Evolutionary conservation across 2,329 filamentous ascomycete species (phyloP).

Genomic region (Scolecobasidium constrictum): DNA sequence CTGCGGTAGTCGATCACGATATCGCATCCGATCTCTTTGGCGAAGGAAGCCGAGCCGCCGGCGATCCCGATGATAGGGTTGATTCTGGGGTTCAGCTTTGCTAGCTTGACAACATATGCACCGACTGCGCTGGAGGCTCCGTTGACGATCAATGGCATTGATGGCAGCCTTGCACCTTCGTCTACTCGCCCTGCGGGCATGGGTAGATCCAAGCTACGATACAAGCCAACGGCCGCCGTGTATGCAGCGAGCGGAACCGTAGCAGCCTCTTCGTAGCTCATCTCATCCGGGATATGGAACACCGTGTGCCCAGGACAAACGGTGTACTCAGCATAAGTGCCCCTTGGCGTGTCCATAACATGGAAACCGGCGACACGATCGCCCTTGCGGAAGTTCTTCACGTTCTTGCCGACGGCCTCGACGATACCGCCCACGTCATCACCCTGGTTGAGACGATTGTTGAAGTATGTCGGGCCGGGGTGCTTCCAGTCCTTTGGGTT

Average conservation of each 20-base stretch:
- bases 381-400: conserved; percentile 46
- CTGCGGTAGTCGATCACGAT: conserved; percentile 40
- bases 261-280: conserved; percentile 40
- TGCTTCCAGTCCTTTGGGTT: conserved; percentile 38
- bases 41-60: conserved; percentile 23
- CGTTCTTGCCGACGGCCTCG: conserved; percentile 42
- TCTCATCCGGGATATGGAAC: conserved; percentile 40
- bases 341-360: conserved; percentile 39
- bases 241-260: conserved; percentile 35
- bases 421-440: conserved; percentile 47
- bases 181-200: conserved; percentile 25
- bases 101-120: conserved; percentile 29
- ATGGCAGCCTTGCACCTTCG: conserved; percentile 9
- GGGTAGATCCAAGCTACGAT: conserved; percentile 29
- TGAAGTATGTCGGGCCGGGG: neutral
- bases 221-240: conserved; percentile 34
- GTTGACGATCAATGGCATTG: conserved; percentile 27
- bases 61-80: conserved; percentile 32
- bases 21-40: conserved; percentile 28
- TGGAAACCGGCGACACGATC: conserved; percentile 48
- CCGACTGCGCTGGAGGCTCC: conserved; percentile 30
- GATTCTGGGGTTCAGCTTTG: conserved; percentile 27
- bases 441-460: conserved; percentile 31
- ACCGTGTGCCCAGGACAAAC: conserved; percentile 44
- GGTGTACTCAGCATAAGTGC: conserved; percentile 52